Evolutionary conservation across 306 rosid species (phyloP).

Genomic region (Cucumis sativus): DNA sequence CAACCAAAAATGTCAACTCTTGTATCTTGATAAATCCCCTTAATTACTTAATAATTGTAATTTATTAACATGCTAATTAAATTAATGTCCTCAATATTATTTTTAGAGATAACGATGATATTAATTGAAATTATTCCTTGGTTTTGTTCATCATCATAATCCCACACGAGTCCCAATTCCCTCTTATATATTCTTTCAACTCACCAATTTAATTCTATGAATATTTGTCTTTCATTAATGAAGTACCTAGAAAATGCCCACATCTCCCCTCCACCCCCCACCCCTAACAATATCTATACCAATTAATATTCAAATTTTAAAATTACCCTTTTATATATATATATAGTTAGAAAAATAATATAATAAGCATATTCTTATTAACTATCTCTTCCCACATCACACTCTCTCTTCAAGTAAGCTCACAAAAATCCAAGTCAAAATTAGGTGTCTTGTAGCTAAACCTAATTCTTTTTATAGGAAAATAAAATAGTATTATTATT

Average conservation of each 20-base stretch:
- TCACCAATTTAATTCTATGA: constrained; percentile 46
- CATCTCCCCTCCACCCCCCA: neutral
- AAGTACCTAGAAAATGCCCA: constrained; percentile 21
- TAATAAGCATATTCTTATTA: neutral
- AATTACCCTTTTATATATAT: neutral
- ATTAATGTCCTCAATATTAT: neutral
- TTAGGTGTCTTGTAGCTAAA: constrained; percentile 21
- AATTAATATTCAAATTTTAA: constrained; percentile 11
- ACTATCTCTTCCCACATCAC: neutral
- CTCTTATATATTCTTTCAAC: constrained; percentile 4
- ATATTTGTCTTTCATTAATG: constrained; percentile 57
- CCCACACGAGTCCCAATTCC: constrained; percentile 33
- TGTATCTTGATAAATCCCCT: constrained; percentile 28
- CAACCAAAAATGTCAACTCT: constrained; percentile 42
- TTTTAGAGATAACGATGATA: constrained; percentile 6
- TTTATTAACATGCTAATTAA: neutral
- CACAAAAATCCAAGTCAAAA: constrained; percentile 25
- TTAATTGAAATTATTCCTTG: constrained; percentile 30
- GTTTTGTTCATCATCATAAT: constrained; percentile 14
- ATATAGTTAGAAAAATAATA: neutral
- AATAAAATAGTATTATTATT: neutral
- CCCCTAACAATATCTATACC: neutral
- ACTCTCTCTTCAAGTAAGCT: constrained; percentile 5
- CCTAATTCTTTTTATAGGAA: constrained; percentile 10
- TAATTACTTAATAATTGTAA: neutral